These are phyloP conservation scores for Boletus sp. DNA, from an alignment of 768 basidiomycete species.

Conservation along the genomic window DNA sequence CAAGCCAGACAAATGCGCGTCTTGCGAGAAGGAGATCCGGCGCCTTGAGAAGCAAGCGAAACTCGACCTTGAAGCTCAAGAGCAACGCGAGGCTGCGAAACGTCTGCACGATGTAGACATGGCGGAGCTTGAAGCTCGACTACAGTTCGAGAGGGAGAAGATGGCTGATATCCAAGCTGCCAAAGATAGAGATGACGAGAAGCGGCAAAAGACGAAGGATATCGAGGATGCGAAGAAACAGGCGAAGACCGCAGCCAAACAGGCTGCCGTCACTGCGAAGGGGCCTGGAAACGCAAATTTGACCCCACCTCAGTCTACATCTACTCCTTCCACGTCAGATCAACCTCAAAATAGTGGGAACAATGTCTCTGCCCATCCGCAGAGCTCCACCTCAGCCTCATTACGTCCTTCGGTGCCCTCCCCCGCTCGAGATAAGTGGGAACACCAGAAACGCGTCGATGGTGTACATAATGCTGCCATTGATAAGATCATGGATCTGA, in stretches of 20 bases:
- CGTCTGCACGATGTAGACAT: slow-evolving; percentile 35
- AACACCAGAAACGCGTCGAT: slow-evolving; percentile 44
- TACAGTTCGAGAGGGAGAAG: slow-evolving; percentile 10
- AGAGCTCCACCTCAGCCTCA: background rate
- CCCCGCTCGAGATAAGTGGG: slow-evolving; percentile 16
- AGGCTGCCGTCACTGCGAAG: background rate
- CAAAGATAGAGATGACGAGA: slow-evolving; percentile 16
- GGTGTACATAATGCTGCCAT: slow-evolving; percentile 51
- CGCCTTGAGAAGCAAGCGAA: slow-evolving; percentile 40
- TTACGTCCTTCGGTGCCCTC: slow-evolving; percentile 10
- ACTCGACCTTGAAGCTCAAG: slow-evolving; percentile 41
- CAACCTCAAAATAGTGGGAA: slow-evolving; percentile 1
- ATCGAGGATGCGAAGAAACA: slow-evolving; percentile 10
- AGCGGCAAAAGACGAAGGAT: slow-evolving; percentile 7
- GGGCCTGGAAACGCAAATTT: background rate
- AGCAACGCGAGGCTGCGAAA: slow-evolving; percentile 45
- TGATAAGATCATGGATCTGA: slow-evolving; percentile 67
- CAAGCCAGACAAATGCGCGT: slow-evolving; percentile 37
- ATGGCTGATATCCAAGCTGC: slow-evolving; percentile 4
- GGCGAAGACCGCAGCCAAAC: slow-evolving; percentile 6
- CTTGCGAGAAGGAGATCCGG: slow-evolving; percentile 47
- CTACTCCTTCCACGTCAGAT: background rate
- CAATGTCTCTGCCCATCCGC: background rate
- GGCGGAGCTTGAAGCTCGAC: slow-evolving; percentile 9
- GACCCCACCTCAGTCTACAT: background rate